A percentile compares a stretch with the other conserved stretches of the same genome.
These are phyloP conservation scores for Kalaharituber pfeilii DNA, from an alignment of 2,329 filamentous ascomycete species.

Conservation along the genomic window DNA sequence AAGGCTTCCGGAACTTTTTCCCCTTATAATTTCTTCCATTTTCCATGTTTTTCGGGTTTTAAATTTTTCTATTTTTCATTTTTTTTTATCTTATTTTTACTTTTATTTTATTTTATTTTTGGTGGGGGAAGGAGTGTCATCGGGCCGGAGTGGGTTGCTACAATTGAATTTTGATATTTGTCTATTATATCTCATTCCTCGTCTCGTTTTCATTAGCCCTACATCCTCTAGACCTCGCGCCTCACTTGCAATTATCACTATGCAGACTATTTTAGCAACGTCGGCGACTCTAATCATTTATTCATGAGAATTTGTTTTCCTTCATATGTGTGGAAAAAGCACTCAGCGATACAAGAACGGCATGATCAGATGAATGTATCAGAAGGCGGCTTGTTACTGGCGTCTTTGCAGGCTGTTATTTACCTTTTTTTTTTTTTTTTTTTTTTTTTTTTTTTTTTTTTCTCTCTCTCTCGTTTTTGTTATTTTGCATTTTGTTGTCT, in stretches of 20 bases:
- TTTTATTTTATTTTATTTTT: slow-evolving; percentile 15
- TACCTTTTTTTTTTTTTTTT: too few relatives aligned
- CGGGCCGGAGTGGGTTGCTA: slow-evolving; percentile 13
- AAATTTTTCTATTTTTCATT: slow-evolving; percentile 19
- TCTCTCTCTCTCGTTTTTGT: too few relatives aligned
- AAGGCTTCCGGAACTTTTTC: slow-evolving; percentile 16
- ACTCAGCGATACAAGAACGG: too few relatives aligned
- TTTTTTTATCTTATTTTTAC: slow-evolving; percentile 17
- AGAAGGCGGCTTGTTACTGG: too few relatives aligned
- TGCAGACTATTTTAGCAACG: too few relatives aligned
- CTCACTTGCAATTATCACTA: background rate
- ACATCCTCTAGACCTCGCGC: slow-evolving; percentile 1
- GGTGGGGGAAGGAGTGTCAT: slow-evolving; percentile 17
- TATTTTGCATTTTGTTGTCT: too few relatives aligned
- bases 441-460: too few relatives aligned
- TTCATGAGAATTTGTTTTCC: too few relatives aligned
- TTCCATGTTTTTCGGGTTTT: slow-evolving; percentile 12
- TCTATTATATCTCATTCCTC: background rate
- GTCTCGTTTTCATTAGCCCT: background rate
- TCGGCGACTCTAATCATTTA: too few relatives aligned
- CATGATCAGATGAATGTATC: too few relatives aligned
- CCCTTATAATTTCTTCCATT: slow-evolving; percentile 15
- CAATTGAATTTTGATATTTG: slow-evolving; percentile 14
- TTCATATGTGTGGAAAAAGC: too few relatives aligned
- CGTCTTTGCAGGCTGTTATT: too few relatives aligned